Evolutionary conservation across 371 early-diverging fungal genomes (phyloP).

Genomic region (Actinomortierella ambigua): DNA sequence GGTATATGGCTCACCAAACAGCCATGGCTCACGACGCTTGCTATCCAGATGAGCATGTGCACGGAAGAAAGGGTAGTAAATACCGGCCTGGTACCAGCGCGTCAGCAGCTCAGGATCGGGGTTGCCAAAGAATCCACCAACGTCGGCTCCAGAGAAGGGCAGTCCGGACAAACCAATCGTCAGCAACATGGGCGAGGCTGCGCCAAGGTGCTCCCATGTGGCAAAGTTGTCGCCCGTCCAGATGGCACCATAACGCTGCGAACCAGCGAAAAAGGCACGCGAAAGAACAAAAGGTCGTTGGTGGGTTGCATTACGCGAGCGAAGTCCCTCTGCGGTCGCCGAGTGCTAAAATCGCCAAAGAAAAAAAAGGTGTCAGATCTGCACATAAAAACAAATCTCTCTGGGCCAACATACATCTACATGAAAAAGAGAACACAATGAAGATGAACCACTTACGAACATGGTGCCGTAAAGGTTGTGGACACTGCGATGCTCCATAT

Average conservation of each 20-base stretch:
- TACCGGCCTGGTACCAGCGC: constrained; percentile 93
- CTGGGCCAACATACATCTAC: too few relatives aligned
- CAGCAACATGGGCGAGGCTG: constrained; percentile 83
- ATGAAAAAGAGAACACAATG: background rate
- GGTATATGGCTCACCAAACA: constrained; percentile 84
- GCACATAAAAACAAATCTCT: constrained; percentile 13
- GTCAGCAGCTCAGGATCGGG: constrained; percentile 78
- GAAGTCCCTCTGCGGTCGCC: constrained; percentile 61
- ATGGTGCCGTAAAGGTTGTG: constrained; percentile 87
- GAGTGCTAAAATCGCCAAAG: constrained; percentile 45
- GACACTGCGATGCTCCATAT: constrained; percentile 86
- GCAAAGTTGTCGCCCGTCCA: constrained; percentile 95
- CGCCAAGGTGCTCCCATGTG: constrained; percentile 79
- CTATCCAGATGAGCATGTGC: constrained; percentile 95
- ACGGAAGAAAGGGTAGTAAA: constrained; percentile 92
- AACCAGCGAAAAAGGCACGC: constrained; percentile 90
- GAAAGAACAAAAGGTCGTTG: constrained; percentile 87
- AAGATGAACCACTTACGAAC: constrained; percentile 49
- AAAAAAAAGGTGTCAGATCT: background rate
- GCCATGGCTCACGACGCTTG: constrained; percentile 96
- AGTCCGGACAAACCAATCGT: constrained; percentile 77
- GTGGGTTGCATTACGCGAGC: constrained; percentile 54
- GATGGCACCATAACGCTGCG: constrained; percentile 85
- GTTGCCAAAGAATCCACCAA: constrained; percentile 93
- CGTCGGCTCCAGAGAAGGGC: constrained; percentile 87